Conservation (phyloP, 2,329 filamentous ascomycete genomes). For the Xylaria digitata region DNA sequence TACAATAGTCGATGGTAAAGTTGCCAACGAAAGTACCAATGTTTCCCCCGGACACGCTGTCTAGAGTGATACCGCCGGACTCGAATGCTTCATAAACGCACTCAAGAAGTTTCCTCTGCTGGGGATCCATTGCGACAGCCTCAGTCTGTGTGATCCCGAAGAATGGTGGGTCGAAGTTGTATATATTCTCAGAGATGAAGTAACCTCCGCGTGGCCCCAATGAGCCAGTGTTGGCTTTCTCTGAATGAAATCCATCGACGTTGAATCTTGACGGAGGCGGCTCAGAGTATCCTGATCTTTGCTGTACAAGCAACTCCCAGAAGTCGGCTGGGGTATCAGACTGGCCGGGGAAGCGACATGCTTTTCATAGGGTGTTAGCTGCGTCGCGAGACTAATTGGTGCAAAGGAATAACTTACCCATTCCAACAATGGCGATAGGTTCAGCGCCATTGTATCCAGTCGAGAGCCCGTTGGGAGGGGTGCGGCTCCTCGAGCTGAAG, state of each 20-base stretch:
- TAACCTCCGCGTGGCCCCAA: slow-evolving; percentile 29
- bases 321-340: slow-evolving; percentile 29
- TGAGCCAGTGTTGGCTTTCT: slow-evolving; percentile 29
- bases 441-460: slow-evolving; percentile 27
- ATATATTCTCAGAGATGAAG: slow-evolving; percentile 27
- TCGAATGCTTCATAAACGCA: slow-evolving; percentile 31
- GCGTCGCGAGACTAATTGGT: background rate
- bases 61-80: slow-evolving; percentile 20
- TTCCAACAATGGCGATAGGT: slow-evolving; percentile 34
- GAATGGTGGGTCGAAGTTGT: slow-evolving; percentile 29
- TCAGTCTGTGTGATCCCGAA: slow-evolving; percentile 29
- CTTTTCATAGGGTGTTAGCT: slow-evolving; percentile 20
- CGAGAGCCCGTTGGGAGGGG: slow-evolving; percentile 25
- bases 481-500: slow-evolving; percentile 27
- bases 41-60: slow-evolving; percentile 23
- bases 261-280: slow-evolving; percentile 32
- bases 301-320: slow-evolving; percentile 34
- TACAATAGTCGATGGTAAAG: slow-evolving; percentile 27
- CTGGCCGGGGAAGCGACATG: slow-evolving; percentile 28
- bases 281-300: slow-evolving; percentile 34
- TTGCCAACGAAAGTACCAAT: slow-evolving; percentile 27
- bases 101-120: slow-evolving; percentile 31
- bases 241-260: slow-evolving; percentile 31
- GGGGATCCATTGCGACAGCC: slow-evolving; percentile 30
- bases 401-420: slow-evolving; percentile 22